Conservation (phyloP, 2,329 filamentous ascomycete genomes). For the Onygenales sp. region DNA sequence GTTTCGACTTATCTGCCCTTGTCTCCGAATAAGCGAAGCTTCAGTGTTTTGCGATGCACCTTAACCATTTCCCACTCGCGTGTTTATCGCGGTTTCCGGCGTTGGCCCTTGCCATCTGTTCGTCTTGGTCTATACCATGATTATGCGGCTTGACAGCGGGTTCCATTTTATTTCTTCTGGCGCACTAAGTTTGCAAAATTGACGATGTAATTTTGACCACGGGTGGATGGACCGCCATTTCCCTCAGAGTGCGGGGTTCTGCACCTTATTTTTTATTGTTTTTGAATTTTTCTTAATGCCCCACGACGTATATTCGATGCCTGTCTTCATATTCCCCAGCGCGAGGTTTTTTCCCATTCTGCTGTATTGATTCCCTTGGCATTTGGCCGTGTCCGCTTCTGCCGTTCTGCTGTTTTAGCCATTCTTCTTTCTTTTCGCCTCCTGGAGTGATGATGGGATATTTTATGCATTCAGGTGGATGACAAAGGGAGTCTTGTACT, state of each 20-base stretch:
- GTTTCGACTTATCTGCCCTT: not conserved
- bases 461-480: not conserved
- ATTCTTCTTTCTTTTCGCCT: not conserved
- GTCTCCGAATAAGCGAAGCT: not conserved
- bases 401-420: not conserved
- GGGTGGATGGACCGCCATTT: not conserved
- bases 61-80: not conserved
- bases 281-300: not conserved
- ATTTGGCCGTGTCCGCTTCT: not conserved
- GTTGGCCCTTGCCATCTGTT: constrained; percentile 1
- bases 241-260: not conserved
- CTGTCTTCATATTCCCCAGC: not conserved
- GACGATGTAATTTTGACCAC: not conserved
- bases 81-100: not conserved
- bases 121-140: not conserved
- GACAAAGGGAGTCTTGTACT: too few species aligned
- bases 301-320: not conserved
- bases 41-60: not conserved
- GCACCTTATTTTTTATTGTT: not conserved
- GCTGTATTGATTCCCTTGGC: not conserved
- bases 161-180: not conserved
- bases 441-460: not conserved
- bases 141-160: too few species aligned
- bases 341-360: not conserved
- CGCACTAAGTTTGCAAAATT: not conserved